Conservation (phyloP, 768 basidiomycete species). For the Heimioporus sp. region DNA sequence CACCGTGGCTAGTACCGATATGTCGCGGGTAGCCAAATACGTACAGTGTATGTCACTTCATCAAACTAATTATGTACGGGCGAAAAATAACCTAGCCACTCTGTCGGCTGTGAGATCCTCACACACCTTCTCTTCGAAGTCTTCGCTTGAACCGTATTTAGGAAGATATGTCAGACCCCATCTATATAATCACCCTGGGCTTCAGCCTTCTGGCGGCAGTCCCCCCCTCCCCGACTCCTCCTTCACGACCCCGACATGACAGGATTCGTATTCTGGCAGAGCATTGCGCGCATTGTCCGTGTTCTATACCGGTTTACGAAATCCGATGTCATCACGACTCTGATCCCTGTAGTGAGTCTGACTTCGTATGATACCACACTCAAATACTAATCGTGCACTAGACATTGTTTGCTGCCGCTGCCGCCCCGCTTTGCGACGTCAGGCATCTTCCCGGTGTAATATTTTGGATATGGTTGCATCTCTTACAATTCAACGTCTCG, state of each 20-base stretch:
- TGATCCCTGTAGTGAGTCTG: slow-evolving; percentile 26
- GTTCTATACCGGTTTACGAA: slow-evolving; percentile 26
- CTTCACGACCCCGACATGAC: slow-evolving; percentile 23
- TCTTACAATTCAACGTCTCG: slow-evolving; percentile 42
- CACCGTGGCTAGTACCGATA: not conserved
- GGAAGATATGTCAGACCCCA: not conserved
- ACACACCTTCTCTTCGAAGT: slow-evolving; percentile 4
- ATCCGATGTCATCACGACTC: slow-evolving; percentile 24
- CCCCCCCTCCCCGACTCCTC: slow-evolving; percentile 11
- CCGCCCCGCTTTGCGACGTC: slow-evolving; percentile 31
- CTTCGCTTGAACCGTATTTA: slow-evolving; percentile 9
- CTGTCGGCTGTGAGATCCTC: slow-evolving; percentile 10
- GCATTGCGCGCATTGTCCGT: slow-evolving; percentile 5
- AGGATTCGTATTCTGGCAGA: slow-evolving; percentile 9
- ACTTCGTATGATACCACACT: not conserved
- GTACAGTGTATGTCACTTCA: not conserved
- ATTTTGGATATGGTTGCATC: slow-evolving; percentile 47
- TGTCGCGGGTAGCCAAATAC: slow-evolving; percentile 2
- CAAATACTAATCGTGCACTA: slow-evolving; percentile 7
- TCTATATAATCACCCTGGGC: slow-evolving; percentile 20
- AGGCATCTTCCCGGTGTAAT: slow-evolving; percentile 27
- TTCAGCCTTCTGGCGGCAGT: not conserved
- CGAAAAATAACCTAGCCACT: not conserved
- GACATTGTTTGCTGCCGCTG: slow-evolving; percentile 34
- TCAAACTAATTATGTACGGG: slow-evolving; percentile 1